phyloP scores from a whole-genome alignment of 202 grass and related monocot genomes.

The Digitaria exilis region DNA sequence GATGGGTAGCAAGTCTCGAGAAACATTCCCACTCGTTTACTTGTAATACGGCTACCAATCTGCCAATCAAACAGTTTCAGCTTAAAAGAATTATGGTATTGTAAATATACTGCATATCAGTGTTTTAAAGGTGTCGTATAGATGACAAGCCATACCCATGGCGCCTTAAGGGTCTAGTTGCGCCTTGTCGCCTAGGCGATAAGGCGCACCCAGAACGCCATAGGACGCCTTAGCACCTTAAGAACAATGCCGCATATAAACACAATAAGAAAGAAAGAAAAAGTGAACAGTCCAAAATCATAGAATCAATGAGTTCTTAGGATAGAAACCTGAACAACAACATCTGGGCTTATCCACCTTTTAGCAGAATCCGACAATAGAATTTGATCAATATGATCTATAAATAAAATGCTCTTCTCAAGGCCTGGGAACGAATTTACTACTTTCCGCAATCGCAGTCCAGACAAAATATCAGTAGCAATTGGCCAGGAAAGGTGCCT shows the following conservation, averaged over 20 bases:
- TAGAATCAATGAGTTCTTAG: conserved; percentile 18
- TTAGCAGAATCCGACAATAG: conserved; percentile 78
- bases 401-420: conserved; percentile 57
- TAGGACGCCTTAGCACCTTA: too few species aligned
- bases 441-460: conserved; percentile 74
- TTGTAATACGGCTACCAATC: conserved; percentile 95
- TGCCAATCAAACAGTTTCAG: conserved; percentile 44
- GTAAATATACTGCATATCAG: too few species aligned
- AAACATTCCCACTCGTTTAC: conserved; percentile 77
- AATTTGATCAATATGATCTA: conserved; percentile 85
- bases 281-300: background rate
- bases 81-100: conserved; percentile 34
- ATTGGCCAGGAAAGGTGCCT: conserved; percentile 91
- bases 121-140: too few species aligned
- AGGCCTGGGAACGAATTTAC: conserved; percentile 51
- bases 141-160: too few species aligned
- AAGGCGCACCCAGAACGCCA: too few species aligned
- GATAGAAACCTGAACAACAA: conserved; percentile 78
- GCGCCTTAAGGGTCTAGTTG: too few species aligned
- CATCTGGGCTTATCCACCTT: conserved; percentile 76
- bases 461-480: conserved; percentile 87
- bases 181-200: too few species aligned
- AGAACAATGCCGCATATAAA: conserved; percentile 13
- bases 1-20: conserved; percentile 68
- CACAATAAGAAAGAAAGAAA: conserved; percentile 7